Percentiles rank a stretch among this genome's conserved stretches.
These are phyloP conservation scores for Bruguiera sexangula DNA, from an alignment of 345 rosid species.

Conservation along the genomic window DNA sequence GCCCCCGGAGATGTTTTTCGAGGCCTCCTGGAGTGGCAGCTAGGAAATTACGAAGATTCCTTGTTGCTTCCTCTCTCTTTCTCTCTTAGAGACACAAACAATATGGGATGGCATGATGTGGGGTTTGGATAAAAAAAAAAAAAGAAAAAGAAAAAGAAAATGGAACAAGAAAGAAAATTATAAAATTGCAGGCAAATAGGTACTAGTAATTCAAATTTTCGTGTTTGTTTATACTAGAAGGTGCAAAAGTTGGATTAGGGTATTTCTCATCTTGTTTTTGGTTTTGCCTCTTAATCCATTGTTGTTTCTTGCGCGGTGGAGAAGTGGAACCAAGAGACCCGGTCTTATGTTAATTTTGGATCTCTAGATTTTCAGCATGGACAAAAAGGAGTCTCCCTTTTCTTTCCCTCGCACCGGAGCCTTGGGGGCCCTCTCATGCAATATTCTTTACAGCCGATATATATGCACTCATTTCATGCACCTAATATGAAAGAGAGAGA, in stretches of 20 bases:
- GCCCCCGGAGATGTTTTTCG: constrained; percentile 29
- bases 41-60: constrained; percentile 7
- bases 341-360: constrained; percentile 34
- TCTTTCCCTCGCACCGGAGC: neutral
- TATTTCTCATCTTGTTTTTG: neutral
- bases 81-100: constrained; percentile 17
- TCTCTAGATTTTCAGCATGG: constrained; percentile 40
- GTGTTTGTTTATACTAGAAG: constrained; percentile 7
- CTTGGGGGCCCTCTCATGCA: too few species aligned
- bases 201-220: constrained; percentile 7
- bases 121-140: neutral
- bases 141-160: neutral
- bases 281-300: neutral
- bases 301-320: constrained; percentile 15
- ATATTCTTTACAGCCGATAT: too few species aligned
- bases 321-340: constrained; percentile 37
- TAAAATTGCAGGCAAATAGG: neutral
- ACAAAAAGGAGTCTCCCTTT: neutral
- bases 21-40: constrained; percentile 40
- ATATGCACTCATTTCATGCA: too few species aligned
- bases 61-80: constrained; percentile 16
- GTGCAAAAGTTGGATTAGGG: neutral
- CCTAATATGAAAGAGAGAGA: neutral
- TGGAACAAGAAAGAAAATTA: neutral
- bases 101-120: constrained; percentile 22